Conservation (phyloP, 495 filamentous ascomycete species). For the Penicillium waksmanii region DNA sequence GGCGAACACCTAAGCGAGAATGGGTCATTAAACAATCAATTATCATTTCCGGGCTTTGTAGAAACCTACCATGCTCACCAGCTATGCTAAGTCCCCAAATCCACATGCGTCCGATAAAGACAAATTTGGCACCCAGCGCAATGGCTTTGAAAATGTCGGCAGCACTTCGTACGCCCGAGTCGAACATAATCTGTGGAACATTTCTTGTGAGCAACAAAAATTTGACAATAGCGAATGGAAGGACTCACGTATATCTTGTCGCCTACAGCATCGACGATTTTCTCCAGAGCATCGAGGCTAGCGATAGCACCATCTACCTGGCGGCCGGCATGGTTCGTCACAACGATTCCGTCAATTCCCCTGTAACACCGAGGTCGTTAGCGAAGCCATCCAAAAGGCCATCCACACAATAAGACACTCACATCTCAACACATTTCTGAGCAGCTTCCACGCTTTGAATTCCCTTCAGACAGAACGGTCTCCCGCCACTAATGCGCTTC, state of each 20-base stretch:
- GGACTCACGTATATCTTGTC: slow-evolving; percentile 45
- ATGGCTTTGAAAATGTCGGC: slow-evolving; percentile 66
- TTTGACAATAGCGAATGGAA: neutral
- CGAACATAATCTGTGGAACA: slow-evolving; percentile 54
- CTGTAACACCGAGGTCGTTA: slow-evolving; percentile 35
- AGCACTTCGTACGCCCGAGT: slow-evolving; percentile 61
- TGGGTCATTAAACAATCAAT: neutral
- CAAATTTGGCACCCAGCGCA: slow-evolving; percentile 65
- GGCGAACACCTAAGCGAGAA: slow-evolving; percentile 41
- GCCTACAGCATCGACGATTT: slow-evolving; percentile 57
- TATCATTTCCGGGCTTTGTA: neutral
- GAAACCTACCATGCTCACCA: slow-evolving; percentile 56
- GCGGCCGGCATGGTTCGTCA: slow-evolving; percentile 61
- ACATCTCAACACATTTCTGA: slow-evolving; percentile 55
- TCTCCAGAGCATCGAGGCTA: slow-evolving; percentile 63
- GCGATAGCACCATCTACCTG: slow-evolving; percentile 66
- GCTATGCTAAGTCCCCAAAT: slow-evolving; percentile 64
- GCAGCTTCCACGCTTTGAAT: slow-evolving; percentile 60
- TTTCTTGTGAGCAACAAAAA: neutral
- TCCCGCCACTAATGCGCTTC: slow-evolving; percentile 54
- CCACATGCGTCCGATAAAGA: slow-evolving; percentile 65
- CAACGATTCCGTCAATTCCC: slow-evolving; percentile 65
- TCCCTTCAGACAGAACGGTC: slow-evolving; percentile 61
- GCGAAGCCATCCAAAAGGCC: slow-evolving; percentile 35
- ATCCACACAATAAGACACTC: slow-evolving; percentile 60